phyloP scores from a whole-genome alignment of 2,329 filamentous ascomycete genomes.

The Penicillium sp. region DNA sequence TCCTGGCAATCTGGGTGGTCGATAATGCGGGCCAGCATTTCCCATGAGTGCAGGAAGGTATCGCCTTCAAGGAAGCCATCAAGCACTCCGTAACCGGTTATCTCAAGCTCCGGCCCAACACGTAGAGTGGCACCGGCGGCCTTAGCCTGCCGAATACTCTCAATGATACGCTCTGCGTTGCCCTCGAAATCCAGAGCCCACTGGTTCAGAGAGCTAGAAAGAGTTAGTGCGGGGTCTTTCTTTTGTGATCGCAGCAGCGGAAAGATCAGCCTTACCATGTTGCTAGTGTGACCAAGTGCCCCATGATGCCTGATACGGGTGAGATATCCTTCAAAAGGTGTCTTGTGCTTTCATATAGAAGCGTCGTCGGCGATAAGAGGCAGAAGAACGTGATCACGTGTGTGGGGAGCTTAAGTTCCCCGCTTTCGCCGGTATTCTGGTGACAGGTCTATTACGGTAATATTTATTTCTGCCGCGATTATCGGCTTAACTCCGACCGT shows the following conservation, averaged over 20 bases:
- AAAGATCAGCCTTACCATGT: constrained; percentile 34
- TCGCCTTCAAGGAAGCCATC: constrained; percentile 64
- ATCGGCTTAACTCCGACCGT: constrained; percentile 17
- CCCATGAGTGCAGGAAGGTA: constrained; percentile 58
- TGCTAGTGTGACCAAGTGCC: constrained; percentile 43
- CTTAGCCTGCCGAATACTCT: constrained; percentile 61
- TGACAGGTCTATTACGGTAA: constrained; percentile 10
- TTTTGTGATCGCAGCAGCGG: neutral
- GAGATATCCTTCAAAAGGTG: neutral
- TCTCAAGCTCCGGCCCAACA: constrained; percentile 54
- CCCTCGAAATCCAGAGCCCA: constrained; percentile 61
- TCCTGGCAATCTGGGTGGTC: constrained; percentile 46
- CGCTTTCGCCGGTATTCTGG: constrained; percentile 9
- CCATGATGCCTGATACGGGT: constrained; percentile 27
- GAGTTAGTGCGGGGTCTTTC: constrained; percentile 9
- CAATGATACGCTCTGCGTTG: constrained; percentile 60
- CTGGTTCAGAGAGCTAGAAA: constrained; percentile 41
- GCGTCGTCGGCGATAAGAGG: constrained; percentile 6
- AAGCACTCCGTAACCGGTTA: constrained; percentile 52
- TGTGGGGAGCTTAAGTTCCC: constrained; percentile 19
- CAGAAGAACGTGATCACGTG: constrained; percentile 18
- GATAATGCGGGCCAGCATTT: constrained; percentile 61
- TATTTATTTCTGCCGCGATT: neutral
- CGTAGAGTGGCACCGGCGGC: constrained; percentile 59
- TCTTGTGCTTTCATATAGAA: neutral